A percentile compares a stretch with the other conserved stretches of the same genome.
phyloP scores from a whole-genome alignment of 768 basidiomycete species.

The Tephrocybe sp. region DNA sequence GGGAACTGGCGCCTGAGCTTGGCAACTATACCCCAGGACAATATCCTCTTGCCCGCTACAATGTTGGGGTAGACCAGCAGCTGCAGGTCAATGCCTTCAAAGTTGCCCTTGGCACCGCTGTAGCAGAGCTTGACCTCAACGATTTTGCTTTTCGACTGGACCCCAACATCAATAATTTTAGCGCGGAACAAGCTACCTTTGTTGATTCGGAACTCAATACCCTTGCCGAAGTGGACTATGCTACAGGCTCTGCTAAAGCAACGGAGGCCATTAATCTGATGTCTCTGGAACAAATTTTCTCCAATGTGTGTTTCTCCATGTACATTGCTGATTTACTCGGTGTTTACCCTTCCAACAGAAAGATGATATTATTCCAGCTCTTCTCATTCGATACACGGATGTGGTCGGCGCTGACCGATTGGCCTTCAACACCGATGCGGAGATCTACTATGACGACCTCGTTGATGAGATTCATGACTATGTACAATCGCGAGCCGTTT shows the following conservation, averaged over 20 bases:
- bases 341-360: neutral
- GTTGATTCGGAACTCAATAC: constrained; percentile 1
- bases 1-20: constrained; percentile 4
- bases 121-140: constrained; percentile 1
- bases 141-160: constrained; percentile 4
- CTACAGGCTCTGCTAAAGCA: neutral
- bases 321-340: neutral
- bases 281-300: constrained; percentile 12
- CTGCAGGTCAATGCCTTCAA: constrained; percentile 3
- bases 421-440: constrained; percentile 4
- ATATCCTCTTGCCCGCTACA: neutral
- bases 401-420: constrained; percentile 8
- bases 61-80: constrained; percentile 4
- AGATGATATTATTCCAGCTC: constrained; percentile 7
- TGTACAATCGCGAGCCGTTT: constrained; percentile 11
- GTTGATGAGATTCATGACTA: constrained; percentile 5
- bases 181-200: neutral
- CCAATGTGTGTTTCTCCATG: constrained; percentile 1
- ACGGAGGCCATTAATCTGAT: constrained; percentile 6
- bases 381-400: constrained; percentile 14
- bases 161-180: neutral
- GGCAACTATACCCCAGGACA: neutral
- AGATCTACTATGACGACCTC: constrained; percentile 16
- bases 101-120: neutral
- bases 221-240: neutral